Evolutionary conservation across 176 grass and related monocot species (phyloP), one percentile per base, ranked within the genome.

Genomic region (Oryza nivara): DNA sequence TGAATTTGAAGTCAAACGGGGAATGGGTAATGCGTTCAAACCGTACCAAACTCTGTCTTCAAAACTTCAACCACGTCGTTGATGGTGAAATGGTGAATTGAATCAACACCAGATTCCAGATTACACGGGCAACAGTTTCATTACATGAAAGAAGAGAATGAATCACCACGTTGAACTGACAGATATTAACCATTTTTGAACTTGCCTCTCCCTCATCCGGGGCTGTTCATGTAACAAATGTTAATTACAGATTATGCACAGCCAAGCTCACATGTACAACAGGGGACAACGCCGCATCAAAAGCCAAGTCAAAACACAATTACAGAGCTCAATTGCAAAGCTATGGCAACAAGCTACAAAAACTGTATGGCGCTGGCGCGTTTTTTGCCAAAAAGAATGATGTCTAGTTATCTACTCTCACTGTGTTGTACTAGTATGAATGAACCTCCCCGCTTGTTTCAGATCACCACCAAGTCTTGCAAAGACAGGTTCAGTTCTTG

Each of bases 401-500:
- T 87, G 79, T 87, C 84, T 87, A 87, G 40, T 32, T 87, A 86
- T 87, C 80, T 83, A 87, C 48, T 84, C 32, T 64, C 28, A 11
- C 19, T 61, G 23, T 80, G 82, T 4, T 19, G 64, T 80, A 30
- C 28, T 30, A 30, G 28, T 30, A 70, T 71, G 72, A n/a, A 68
- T 47, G 36, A 43, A 63, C 64, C 79, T 77, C 47, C 16, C 0
- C 0, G 16, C 9, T n/a, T 40, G 52, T 47, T 30, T 74, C 72
- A 86, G 70, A 89, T 89, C 25, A 92, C 79, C 56, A 82, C 76
- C 61, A 94, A 73, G 60, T 96, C 87, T 77, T 91, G 96, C 83
- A 99, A 92, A 64, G 86, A 78, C 58, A 94, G 64, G 76, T 75
- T 90, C 51, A 99, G 80, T 67, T 94, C 91, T 19, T 90, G 82